A percentile compares a stretch with the other conserved stretches of the same genome.
phyloP scores from a whole-genome alignment of 208 protist species.

The Entamoeba dispar region DNA sequence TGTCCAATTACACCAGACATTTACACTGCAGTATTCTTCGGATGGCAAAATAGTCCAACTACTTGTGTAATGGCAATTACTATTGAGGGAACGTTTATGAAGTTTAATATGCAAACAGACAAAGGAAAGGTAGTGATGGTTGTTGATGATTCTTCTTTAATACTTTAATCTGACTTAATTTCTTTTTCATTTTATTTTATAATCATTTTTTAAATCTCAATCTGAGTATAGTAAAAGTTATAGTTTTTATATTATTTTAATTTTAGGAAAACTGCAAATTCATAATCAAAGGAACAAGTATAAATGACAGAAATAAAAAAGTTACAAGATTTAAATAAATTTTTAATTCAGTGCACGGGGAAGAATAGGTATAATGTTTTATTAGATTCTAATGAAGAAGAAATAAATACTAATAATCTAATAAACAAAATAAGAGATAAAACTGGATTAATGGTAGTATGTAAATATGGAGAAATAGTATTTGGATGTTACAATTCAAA shows the following conservation, averaged over 20 bases:
- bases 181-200: no score
- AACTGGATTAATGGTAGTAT: not conserved
- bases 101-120: not conserved
- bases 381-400: not conserved
- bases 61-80: not conserved
- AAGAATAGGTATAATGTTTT: not conserved
- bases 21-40: not conserved
- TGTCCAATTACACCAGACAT: not conserved
- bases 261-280: no score
- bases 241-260: no score
- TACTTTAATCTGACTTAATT: not conserved
- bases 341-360: not conserved
- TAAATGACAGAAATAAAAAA: not conserved
- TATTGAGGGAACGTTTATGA: not conserved
- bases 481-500: not conserved
- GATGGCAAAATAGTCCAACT: not conserved
- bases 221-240: no score
- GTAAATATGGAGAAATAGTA: not conserved
- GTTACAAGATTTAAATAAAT: not conserved
- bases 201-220: no score
- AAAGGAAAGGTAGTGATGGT: not conserved
- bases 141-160: not conserved
- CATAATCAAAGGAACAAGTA: no score
- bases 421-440: not conserved
- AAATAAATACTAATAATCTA: not conserved